Evolutionary conservation across 495 filamentous ascomycete species (phyloP).

Genomic region (Xeromyces bisporus): DNA sequence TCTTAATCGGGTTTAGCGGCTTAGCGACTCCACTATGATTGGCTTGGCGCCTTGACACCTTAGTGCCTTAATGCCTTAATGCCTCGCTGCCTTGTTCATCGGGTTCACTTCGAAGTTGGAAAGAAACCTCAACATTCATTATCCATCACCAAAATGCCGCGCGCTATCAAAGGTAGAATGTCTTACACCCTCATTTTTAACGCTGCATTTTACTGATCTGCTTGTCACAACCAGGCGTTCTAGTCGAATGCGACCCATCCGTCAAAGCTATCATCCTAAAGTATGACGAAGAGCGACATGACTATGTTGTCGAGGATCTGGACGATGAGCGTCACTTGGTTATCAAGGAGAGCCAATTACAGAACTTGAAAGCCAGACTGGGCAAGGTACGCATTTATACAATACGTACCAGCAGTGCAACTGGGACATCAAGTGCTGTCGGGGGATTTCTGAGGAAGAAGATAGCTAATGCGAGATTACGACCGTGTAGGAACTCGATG

Average conservation of each 20-base stretch:
- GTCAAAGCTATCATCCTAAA: constrained; percentile 63
- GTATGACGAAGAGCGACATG: constrained; percentile 48
- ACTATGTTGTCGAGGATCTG: constrained; percentile 60
- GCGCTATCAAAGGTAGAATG: constrained; percentile 27
- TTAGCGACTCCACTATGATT: no score
- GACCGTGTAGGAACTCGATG: constrained; percentile 29
- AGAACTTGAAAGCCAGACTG: constrained; percentile 38
- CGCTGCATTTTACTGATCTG: no score
- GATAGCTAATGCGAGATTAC: background rate
- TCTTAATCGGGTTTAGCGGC: no score
- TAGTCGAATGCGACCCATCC: constrained; percentile 62
- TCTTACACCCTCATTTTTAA: no score
- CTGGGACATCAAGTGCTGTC: background rate
- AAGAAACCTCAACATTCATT: background rate
- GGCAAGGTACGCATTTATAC: constrained; percentile 34
- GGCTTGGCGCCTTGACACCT: no score
- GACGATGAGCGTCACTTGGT: constrained; percentile 54
- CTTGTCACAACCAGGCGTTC: constrained; percentile 51
- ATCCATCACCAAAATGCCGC: constrained; percentile 21
- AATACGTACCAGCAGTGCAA: background rate
- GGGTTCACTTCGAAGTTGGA: background rate
- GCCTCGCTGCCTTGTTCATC: constrained; percentile 3
- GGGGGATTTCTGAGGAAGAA: background rate
- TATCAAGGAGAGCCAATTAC: constrained; percentile 52
- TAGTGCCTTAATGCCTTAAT: constrained; percentile 5